These are phyloP conservation scores for Tremella fuciformis DNA, from an alignment of 768 basidiomycete species.

Conservation along the genomic window DNA sequence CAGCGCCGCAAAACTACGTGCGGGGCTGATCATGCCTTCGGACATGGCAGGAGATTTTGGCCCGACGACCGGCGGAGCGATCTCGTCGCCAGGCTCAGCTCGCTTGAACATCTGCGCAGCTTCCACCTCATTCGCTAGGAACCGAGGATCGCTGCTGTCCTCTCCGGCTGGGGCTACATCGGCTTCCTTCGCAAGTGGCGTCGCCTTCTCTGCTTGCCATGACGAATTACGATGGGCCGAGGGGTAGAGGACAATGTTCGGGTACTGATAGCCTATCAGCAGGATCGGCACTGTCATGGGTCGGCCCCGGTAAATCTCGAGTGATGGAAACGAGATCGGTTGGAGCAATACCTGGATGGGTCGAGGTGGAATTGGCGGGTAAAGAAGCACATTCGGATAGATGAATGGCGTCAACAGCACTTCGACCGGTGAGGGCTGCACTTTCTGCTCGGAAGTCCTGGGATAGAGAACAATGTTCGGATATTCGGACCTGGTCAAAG, in stretches of 20 bases:
- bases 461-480: too few relatives aligned
- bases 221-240: background rate
- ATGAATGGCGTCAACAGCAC: conserved; percentile 1
- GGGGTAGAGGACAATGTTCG: background rate
- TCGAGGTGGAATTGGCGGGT: conserved; percentile 1
- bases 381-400: conserved; percentile 1
- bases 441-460: too few relatives aligned
- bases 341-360: background rate
- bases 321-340: background rate
- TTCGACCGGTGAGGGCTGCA: background rate
- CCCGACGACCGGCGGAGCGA: too few relatives aligned
- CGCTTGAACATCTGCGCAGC: too few relatives aligned
- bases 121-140: too few relatives aligned
- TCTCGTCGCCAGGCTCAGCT: too few relatives aligned
- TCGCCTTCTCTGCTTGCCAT: too few relatives aligned
- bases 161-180: too few relatives aligned
- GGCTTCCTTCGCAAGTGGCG: too few relatives aligned
- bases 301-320: background rate
- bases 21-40: background rate
- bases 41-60: too few relatives aligned
- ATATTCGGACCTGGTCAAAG: too few relatives aligned
- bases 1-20: background rate
- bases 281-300: background rate
- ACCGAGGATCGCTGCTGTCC: too few relatives aligned
- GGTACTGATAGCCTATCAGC: background rate